Evolutionary conservation across 805 yeast genomes (phyloP), one percentile per base, ranked within the genome.

Genomic region (Ogataea pilisensis): DNA sequence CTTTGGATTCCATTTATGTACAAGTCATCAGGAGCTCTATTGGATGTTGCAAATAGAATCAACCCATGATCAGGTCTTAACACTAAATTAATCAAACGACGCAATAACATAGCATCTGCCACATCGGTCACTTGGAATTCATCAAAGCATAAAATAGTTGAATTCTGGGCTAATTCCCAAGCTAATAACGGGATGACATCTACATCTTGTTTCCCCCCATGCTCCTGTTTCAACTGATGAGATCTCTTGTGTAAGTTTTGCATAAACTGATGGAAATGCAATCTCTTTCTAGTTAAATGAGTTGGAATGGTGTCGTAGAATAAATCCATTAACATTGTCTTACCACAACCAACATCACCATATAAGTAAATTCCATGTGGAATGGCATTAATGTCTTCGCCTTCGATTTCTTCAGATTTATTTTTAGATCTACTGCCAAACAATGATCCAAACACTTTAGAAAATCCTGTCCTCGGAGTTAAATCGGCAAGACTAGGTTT

Each of bases 321-420:
- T 50, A 93, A 69, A 63, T 93, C 98, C 98, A 93, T 91, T 45
- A 93, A 69, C 97, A 93, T 91, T 7, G 99, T 93, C 59, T 93
- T 91, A 4, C 99, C 99, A 63, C 98, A 90, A 2, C 99, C 99
- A 32, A 93, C 99, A 61, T 93, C 98, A 18, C 99, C 99, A 63
- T 86, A 93, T 24, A 93, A 70, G 56, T 93, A 93, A 7, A 93
- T 83, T 4, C 99, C 99, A 49, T 75, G 70, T 2, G 93, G 96
- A 12, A 81, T 69, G 3, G 53, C 53, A 16, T 62, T 61, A 8
- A 48, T 46, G 27, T 50, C 49, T 8, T 42, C 7, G 24, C 32
- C 18, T 13, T 32, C 8, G 13, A 5, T 17, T 16, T 49, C 46
- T 16, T 46, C 42, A 3, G 42, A 31, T 14, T 41, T 39, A 8